phyloP scores from a whole-genome alignment of 257 asterid genomes.

The Eucommia ulmoides region DNA sequence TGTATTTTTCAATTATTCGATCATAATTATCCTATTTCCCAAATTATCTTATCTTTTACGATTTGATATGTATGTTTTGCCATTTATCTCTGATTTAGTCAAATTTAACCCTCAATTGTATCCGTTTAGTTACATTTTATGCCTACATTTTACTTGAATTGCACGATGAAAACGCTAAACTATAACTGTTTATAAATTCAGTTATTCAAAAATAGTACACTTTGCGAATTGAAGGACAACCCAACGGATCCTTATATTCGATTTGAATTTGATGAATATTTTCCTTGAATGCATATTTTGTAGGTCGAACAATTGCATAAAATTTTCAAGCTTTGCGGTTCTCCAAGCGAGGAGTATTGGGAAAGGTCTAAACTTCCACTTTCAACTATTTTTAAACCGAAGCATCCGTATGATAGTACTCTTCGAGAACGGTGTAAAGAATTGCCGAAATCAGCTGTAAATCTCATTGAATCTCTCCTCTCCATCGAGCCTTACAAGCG shows the following conservation, averaged over 20 bases:
- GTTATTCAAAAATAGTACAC: neutral
- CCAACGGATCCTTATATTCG: neutral
- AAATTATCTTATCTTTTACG: neutral
- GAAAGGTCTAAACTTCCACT: constrained; percentile 58
- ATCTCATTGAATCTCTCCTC: constrained; percentile 56
- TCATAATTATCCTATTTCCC: neutral
- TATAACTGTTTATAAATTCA: neutral
- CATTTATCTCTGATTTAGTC: neutral
- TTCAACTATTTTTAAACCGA: constrained; percentile 83
- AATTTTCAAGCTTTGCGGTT: constrained; percentile 75
- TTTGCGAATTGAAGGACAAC: neutral
- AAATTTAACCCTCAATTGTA: too few species aligned
- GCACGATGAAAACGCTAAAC: too few species aligned
- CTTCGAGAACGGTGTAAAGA: constrained; percentile 77
- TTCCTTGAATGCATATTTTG: constrained; percentile 4
- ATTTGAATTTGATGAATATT: neutral
- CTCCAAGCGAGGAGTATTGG: constrained; percentile 86
- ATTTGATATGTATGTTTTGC: neutral
- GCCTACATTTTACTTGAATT: too few species aligned
- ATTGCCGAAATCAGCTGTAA: constrained; percentile 56
- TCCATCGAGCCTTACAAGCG: constrained; percentile 64
- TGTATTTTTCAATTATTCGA: neutral
- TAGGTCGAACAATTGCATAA: constrained; percentile 95
- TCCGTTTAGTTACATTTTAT: too few species aligned
- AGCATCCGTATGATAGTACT: constrained; percentile 64